Percentiles rank a stretch among this genome's conserved stretches.
These are phyloP conservation scores for Pseudogymnoascus sp. DNA, from an alignment of 2,329 filamentous ascomycete genomes.

Conservation along the genomic window DNA sequence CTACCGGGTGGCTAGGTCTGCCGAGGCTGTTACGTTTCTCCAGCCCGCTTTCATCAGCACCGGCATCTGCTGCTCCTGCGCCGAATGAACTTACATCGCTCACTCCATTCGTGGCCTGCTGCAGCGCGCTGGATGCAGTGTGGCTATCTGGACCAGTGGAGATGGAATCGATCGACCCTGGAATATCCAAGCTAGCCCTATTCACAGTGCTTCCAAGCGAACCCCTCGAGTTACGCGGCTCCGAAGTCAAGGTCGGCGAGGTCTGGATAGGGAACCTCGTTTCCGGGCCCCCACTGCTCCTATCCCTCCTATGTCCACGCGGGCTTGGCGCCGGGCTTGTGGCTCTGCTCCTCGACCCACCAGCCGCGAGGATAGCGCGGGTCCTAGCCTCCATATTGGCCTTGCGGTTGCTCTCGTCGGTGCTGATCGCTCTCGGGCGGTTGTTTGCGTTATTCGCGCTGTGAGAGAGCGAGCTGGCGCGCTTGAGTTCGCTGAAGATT, in stretches of 20 bases:
- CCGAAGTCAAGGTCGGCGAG: conserved; percentile 46
- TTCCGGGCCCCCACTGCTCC: conserved; percentile 63
- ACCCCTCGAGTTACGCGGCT: conserved; percentile 28
- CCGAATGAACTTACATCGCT: not conserved
- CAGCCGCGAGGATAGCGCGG: conserved; percentile 59
- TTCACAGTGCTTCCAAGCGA: conserved; percentile 25
- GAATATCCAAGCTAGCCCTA: conserved; percentile 74
- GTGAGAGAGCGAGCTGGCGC: conserved; percentile 64
- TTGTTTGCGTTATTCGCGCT: conserved; percentile 46
- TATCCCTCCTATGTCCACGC: conserved; percentile 64
- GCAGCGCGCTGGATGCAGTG: conserved; percentile 5
- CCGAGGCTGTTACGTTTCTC: conserved; percentile 60
- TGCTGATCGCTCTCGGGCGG: conserved; percentile 80
- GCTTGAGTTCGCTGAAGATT: conserved; percentile 94
- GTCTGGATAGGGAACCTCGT: conserved; percentile 81
- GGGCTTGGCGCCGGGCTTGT: conserved; percentile 62
- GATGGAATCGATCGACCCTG: conserved; percentile 29
- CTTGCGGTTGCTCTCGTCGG: conserved; percentile 90
- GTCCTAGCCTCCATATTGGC: conserved; percentile 91
- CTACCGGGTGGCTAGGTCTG: conserved; percentile 44
- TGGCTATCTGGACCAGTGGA: not conserved
- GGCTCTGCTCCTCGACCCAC: conserved; percentile 59
- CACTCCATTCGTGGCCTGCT: conserved; percentile 20
- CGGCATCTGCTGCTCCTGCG: not conserved
- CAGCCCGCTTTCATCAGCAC: conserved; percentile 24